A percentile compares a stretch with the other conserved stretches of the same genome.
phyloP scores from a whole-genome alignment of 345 rosid genomes.

The Eucalyptus sp. region DNA sequence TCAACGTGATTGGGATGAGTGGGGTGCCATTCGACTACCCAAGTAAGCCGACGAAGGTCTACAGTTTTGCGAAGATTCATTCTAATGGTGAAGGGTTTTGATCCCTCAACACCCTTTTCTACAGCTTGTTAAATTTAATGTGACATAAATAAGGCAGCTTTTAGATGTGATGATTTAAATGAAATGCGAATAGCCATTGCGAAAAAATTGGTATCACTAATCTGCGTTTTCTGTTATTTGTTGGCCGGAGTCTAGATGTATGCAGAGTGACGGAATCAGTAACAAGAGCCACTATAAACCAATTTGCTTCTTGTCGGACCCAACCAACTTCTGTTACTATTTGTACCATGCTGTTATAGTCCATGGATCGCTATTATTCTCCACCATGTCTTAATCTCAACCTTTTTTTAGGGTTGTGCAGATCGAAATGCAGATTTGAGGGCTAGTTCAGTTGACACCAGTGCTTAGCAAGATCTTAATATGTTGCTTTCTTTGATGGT shows the following conservation, averaged over 20 bases:
- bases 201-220: not conserved
- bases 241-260: not conserved
- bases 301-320: not conserved
- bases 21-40: not conserved
- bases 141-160: not conserved
- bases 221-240: not conserved
- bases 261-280: not conserved
- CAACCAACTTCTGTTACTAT: not conserved
- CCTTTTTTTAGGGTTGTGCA: not conserved
- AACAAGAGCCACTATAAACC: not conserved
- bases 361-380: not conserved
- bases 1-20: not conserved
- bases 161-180: not conserved
- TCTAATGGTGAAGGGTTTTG: not conserved
- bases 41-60: not conserved
- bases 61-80: not conserved
- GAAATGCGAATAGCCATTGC: not conserved
- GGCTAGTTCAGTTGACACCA: not conserved
- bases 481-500: not conserved
- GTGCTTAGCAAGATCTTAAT: not conserved
- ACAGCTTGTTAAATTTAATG: not conserved
- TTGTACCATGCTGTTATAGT: not conserved
- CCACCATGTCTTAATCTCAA: not conserved
- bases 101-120: not conserved
- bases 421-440: not conserved